Base-by-base conservation (phyloP, 495 filamentous ascomycete species). In the Penicillium diatomitis region DNA sequence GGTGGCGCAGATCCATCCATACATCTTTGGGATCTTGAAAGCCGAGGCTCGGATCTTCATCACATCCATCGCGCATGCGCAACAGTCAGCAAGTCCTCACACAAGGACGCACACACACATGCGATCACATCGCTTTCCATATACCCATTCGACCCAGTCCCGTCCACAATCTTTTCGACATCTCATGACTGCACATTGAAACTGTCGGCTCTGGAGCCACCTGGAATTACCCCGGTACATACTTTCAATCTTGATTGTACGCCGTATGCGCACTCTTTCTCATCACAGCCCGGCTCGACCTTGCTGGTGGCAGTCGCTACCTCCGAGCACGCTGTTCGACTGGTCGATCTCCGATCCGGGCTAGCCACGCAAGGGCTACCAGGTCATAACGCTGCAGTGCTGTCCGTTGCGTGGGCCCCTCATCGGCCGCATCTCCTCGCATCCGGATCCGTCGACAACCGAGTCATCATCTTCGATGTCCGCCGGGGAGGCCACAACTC, bases 111-210 rank as follows among this genome's bases (percentile, higher is more conserved):
- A 8, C 87, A 92, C 62, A 86, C 78, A 41, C 86, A 83, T 55
- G 85, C 87, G 44, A 84, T 95, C 45, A 95, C 90, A 2, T 83
- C 89, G 34, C 67, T 95, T 36, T 86, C 78, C 2, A 94, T 94
- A 67, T 95, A 92, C 57, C 88, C 90, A 3, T 92, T 92, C 56
- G 90, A 75, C 42, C 70, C 70, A 2, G 91, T 69, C 67, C 84
- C 50, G 66, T 78, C 53, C 69, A 73, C 90, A 32, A 92, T 97
- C 54, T 71, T 95, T 8, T 86, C 87, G 1, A 84, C 83, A 8
- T 88, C 88, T 41, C 88, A 88, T 61, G 90, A 96, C 62, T 81
- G 86, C 49, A 86, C 82, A 3, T 72, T 96, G 32, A 90, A 90
- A 62, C 68, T 90, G 3, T 95, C 84, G 58, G 80, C 84, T 6